phyloP scores from a whole-genome alignment of 768 basidiomycete genomes.

The Lactarius quietus region DNA sequence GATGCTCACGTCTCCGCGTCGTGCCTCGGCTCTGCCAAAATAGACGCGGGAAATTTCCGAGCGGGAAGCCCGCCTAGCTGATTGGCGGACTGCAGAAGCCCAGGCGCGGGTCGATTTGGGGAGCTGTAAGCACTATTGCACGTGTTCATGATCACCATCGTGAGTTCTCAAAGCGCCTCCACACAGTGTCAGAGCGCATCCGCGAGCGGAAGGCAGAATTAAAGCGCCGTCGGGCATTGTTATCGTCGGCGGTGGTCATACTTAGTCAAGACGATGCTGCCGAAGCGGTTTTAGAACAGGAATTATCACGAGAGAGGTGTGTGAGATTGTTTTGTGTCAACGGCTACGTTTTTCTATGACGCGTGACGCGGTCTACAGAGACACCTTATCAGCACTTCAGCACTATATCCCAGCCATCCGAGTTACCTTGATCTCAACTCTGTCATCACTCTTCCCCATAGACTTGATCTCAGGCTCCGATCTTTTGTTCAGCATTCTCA shows the following conservation, averaged over 20 bases:
- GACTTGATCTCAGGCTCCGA: constrained; percentile 79
- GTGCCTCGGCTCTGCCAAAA: constrained; percentile 30
- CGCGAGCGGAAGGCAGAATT: constrained; percentile 44
- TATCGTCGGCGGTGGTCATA: constrained; percentile 43
- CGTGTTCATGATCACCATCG: constrained; percentile 6
- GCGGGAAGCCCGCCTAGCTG: constrained; percentile 54
- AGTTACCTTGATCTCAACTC: constrained; percentile 61
- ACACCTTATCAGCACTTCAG: constrained; percentile 44
- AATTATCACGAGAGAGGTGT: constrained; percentile 35
- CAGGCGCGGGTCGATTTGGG: constrained; percentile 34
- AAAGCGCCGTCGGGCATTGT: constrained; percentile 43
- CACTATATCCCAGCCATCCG: constrained; percentile 50
- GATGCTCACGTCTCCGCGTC: background rate
- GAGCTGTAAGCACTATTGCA: constrained; percentile 41
- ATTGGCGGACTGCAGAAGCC: constrained; percentile 25
- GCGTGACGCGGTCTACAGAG: constrained; percentile 38
- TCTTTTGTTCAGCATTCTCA: constrained; percentile 84
- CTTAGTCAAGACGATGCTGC: constrained; percentile 33
- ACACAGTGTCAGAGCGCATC: constrained; percentile 44
- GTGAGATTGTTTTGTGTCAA: constrained; percentile 16
- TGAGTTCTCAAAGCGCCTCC: constrained; percentile 8
- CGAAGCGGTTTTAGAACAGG: constrained; percentile 27
- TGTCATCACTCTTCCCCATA: constrained; percentile 85
- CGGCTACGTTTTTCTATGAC: constrained; percentile 22
- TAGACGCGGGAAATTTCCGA: constrained; percentile 71